Percentiles rank a stretch among this genome's conserved stretches.
Evolutionary conservation across 176 grass and related monocot genomes (phyloP).

Genomic region (Musa itinerans): DNA sequence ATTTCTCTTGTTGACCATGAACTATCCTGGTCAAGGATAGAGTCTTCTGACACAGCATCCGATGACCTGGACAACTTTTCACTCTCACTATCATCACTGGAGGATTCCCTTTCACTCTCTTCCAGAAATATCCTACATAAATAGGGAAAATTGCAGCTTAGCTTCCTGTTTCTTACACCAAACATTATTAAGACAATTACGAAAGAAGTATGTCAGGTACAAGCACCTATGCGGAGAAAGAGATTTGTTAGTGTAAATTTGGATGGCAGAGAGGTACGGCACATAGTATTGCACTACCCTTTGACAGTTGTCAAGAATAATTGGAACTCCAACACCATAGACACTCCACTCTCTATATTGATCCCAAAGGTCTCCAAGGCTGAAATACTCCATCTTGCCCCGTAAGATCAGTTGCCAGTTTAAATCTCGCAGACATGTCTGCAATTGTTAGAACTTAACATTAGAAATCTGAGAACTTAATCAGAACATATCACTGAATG

Average conservation of each 20-base stretch:
- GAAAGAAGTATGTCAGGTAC: not conserved
- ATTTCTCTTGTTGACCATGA: constrained; percentile 22
- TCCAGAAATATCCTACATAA: constrained; percentile 9
- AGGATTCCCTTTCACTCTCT: constrained; percentile 63
- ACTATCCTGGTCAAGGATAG: constrained; percentile 11
- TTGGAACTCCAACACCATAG: constrained; percentile 38
- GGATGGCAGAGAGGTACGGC: constrained; percentile 60
- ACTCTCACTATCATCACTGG: constrained; percentile 46
- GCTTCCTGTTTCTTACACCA: not conserved
- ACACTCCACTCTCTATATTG: constrained; percentile 46
- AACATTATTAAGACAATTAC: not conserved
- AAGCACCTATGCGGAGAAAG: constrained; percentile 26
- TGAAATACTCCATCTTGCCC: constrained; percentile 40
- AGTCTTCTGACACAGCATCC: constrained; percentile 44
- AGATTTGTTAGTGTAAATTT: constrained; percentile 55
- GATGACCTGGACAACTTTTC: constrained; percentile 43
- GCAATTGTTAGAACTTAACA: not conserved
- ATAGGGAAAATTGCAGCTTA: not conserved
- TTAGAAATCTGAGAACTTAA: not conserved
- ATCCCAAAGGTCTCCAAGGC: constrained; percentile 48
- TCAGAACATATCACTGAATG: not conserved
- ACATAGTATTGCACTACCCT: constrained; percentile 43
- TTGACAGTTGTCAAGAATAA: constrained; percentile 15
- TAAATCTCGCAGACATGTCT: constrained; percentile 36
- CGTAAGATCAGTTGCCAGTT: constrained; percentile 32